Base-by-base conservation (phyloP, 1,284 basidiomycete species). In the Pseudozyma tsukubaensis region DNA sequence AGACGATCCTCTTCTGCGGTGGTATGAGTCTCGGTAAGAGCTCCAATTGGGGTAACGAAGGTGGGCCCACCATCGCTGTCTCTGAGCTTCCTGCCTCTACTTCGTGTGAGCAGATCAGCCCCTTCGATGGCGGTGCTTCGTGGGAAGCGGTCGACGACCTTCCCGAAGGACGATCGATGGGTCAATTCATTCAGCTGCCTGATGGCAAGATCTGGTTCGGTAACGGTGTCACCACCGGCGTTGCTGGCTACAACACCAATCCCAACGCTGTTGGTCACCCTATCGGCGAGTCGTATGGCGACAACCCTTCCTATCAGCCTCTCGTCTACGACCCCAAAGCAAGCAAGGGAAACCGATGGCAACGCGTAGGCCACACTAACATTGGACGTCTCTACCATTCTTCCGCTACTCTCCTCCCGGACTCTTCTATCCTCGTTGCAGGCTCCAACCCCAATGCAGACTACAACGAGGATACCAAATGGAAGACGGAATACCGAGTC, bases 281-380 rank as follows among this genome's bases (percentile, higher is more conserved):
- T 8, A 60, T 84, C 12, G 84, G 84, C 19, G 74, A 83, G 45
- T 81, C 81, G 12, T 85, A 68, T 58, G 76, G 71, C n/a, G 80
- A 82, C 64, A 73, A 80, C 53, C 79, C 80, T 0, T 69, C 64
- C 14, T 72, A 59, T 24, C 57, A 70, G 57, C 73, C 73, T 14
- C 54, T 72, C 35, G 66, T 81, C 24, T 82, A 81, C 76, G 56
- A 81, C 51, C 80, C 80, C 44, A 55, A 57, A 3, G 74, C 75
- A 19, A 53, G 60, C 54, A 65, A 54, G 32, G 79, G 80, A 52
- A 59, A 61, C 50, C 67, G 77, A 14, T 79, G 74, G 72, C 72
- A 56, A 50, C 52, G 61, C 16, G 76, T 71, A 29, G 77, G 61
- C 2, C 34, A n/a, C 36, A 60, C 63, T 54, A 70, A 65, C 50